phyloP scores from a whole-genome alignment of 352 stramenopile species.

The Globisporangium sylvaticum region DNA sequence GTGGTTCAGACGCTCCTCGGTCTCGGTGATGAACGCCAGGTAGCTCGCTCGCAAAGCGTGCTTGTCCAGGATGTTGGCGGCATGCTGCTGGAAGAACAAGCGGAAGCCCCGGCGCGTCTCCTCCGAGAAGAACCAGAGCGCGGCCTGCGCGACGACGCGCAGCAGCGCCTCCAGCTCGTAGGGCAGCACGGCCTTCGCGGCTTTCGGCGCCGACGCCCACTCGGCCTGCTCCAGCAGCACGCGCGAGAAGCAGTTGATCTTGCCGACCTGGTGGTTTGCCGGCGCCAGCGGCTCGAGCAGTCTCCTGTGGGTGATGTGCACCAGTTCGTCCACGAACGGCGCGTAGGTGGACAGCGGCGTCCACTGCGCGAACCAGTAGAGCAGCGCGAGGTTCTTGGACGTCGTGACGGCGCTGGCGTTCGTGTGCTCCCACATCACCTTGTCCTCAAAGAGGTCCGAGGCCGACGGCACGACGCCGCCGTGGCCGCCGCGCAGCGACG shows the following conservation, averaged over 20 bases:
- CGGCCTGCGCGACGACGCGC: slow-evolving; percentile 30
- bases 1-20: slow-evolving; percentile 42
- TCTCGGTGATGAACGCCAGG: slow-evolving; percentile 33
- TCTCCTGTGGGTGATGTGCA: slow-evolving; percentile 34
- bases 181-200: slow-evolving; percentile 9
- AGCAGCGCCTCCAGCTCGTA: slow-evolving; percentile 39
- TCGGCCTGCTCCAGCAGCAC: slow-evolving; percentile 39
- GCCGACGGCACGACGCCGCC: slow-evolving; percentile 4
- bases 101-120: slow-evolving; percentile 40
- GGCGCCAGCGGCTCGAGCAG: slow-evolving; percentile 26
- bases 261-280: slow-evolving; percentile 16
- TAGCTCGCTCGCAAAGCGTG: slow-evolving; percentile 39
- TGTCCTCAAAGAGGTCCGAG: slow-evolving; percentile 35
- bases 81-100: slow-evolving; percentile 39
- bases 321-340: slow-evolving; percentile 44
- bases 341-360: slow-evolving; percentile 40
- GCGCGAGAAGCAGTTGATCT: slow-evolving; percentile 44
- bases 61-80: slow-evolving; percentile 35
- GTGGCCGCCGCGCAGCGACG: not conserved
- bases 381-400: slow-evolving; percentile 61
- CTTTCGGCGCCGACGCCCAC: slow-evolving; percentile 1
- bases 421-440: slow-evolving; percentile 49
- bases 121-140: slow-evolving; percentile 49
- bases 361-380: slow-evolving; percentile 47
- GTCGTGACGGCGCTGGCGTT: slow-evolving; percentile 33